These are phyloP conservation scores for Yamadazyma takamatsuzukensis DNA, from an alignment of 805 yeast genomes.

Conservation along the genomic window DNA sequence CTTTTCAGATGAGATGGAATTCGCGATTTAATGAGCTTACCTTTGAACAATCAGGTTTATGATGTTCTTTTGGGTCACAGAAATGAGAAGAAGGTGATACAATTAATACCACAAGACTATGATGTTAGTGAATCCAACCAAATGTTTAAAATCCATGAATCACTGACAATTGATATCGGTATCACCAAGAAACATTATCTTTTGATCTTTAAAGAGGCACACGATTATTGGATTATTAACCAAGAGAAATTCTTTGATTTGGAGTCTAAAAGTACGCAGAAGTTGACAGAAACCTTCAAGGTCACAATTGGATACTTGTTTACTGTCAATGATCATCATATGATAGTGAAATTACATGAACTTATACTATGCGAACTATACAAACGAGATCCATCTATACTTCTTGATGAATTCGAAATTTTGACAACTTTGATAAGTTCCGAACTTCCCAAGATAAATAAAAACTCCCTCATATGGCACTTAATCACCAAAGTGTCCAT, in stretches of 20 bases:
- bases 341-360: slow-evolving; percentile 28
- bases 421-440: slow-evolving; percentile 29
- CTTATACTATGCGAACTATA: slow-evolving; percentile 12
- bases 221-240: slow-evolving; percentile 22
- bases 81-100: slow-evolving; percentile 1
- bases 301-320: slow-evolving; percentile 31
- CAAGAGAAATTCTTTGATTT: slow-evolving; percentile 1
- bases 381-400: slow-evolving; percentile 8
- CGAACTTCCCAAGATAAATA: slow-evolving; percentile 31
- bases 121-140: neutral
- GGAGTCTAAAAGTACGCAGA: neutral
- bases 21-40: neutral
- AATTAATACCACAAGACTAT: neutral
- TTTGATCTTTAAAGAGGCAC: slow-evolving; percentile 29
- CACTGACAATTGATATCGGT: slow-evolving; percentile 26
- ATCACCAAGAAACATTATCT: slow-evolving; percentile 27
- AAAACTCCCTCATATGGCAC: slow-evolving; percentile 37
- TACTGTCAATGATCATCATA: slow-evolving; percentile 39
- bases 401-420: slow-evolving; percentile 23
- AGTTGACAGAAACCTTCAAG: slow-evolving; percentile 17
- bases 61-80: slow-evolving; percentile 2
- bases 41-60: slow-evolving; percentile 1
- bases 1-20: neutral
- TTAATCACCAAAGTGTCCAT: slow-evolving; percentile 23
- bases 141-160: slow-evolving; percentile 7